phyloP scores from a whole-genome alignment of 2,329 filamentous ascomycete genomes.

The Talaromyces sp. region DNA sequence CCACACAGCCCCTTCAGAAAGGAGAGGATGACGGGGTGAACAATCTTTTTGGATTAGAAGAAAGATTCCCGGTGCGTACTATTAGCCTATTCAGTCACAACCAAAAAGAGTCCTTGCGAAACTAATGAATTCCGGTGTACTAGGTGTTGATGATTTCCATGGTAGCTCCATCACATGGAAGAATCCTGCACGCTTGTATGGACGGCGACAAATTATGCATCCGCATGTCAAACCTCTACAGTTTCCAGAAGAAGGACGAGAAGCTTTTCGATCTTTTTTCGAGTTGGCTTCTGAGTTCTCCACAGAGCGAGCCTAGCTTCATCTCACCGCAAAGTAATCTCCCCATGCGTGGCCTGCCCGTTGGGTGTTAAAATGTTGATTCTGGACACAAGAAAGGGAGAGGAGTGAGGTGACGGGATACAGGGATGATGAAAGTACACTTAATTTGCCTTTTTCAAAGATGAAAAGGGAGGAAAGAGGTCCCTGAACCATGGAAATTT shows the following conservation, averaged over 20 bases:
- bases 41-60: background rate
- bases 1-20: background rate
- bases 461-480: no score
- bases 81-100: background rate
- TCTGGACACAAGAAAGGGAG: no score
- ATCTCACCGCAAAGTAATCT: conserved; percentile 9
- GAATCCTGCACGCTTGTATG: conserved; percentile 2
- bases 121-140: background rate
- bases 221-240: background rate
- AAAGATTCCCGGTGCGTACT: conserved; percentile 1
- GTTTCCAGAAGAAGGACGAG: background rate
- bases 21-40: background rate
- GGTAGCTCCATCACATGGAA: background rate
- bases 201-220: background rate
- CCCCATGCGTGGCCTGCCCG: no score
- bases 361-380: no score
- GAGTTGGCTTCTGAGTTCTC: background rate
- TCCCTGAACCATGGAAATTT: no score
- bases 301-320: conserved; percentile 17
- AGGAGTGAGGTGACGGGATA: no score
- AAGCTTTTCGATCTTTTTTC: background rate
- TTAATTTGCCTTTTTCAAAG: no score
- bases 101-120: background rate
- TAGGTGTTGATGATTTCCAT: conserved; percentile 3
- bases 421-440: no score